Percentiles rank a stretch among this genome's conserved stretches.
Conservation (phyloP, 805 yeast species). For the Saturnispora zaruensis region DNA sequence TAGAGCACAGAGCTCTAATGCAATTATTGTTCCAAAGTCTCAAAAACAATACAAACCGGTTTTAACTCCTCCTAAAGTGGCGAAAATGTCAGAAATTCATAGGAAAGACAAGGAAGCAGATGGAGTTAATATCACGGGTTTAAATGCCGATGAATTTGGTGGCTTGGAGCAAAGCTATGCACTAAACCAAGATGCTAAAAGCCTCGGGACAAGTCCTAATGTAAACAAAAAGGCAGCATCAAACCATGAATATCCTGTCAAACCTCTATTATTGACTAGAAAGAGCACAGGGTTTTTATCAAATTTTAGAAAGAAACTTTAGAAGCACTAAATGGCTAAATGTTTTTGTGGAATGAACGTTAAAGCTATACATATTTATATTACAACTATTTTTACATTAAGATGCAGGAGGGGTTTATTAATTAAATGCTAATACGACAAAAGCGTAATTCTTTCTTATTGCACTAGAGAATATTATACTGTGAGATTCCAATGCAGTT, state of each 20-base stretch:
- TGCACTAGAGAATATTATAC: too few species aligned
- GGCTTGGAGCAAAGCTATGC: background rate
- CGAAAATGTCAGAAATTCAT: background rate
- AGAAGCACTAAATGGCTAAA: background rate
- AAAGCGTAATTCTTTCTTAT: background rate
- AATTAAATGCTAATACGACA: background rate
- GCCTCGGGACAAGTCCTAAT: background rate
- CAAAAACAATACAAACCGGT: constrained; percentile 4
- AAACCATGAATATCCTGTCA: background rate
- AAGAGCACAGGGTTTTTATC: constrained; percentile 7
- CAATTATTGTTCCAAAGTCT: background rate
- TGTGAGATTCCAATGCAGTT: too few species aligned
- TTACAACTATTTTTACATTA: background rate
- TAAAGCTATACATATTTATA: background rate
- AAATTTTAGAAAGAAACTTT: constrained; percentile 1
- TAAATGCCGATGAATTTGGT: background rate
- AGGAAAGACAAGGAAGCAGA: background rate
- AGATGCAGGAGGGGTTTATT: background rate
- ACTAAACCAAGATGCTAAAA: background rate
- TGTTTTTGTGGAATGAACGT: background rate
- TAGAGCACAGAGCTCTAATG: constrained; percentile 9
- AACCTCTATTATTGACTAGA: background rate
- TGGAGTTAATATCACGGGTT: background rate
- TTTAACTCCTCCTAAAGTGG: constrained; percentile 5
- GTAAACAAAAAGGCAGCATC: background rate